Evolutionary conservation across 148 eudicot species (phyloP), one percentile per base, ranked within the genome.

Genomic region (Rhododendron molle): DNA sequence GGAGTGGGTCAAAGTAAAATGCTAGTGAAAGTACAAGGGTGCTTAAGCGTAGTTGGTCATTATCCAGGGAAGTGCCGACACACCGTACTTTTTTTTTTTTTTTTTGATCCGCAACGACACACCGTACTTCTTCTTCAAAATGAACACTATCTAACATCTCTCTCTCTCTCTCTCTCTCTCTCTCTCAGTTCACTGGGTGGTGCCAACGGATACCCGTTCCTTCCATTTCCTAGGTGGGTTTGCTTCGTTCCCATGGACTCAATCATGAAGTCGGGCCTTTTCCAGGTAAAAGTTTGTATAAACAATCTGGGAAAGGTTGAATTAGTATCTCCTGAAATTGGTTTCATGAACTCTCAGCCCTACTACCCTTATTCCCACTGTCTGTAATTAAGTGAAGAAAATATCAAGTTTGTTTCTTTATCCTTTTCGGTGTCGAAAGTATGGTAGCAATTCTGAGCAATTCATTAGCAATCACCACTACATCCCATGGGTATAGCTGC

Each of bases 401-500:
- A 36, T 56, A 60, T 65, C 76, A 65, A n/a, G 21, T 73, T 82
- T 44, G 20, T 20, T 76, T 40, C 43, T 30, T 30, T 82, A 16
- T 44, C 52, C 21, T 74, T 56, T 36, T 23, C 13, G 26, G 56
- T 9, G 14, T 26, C 56, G 15, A 79, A 67, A 76, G 36, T 11
- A 89, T 91, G 89, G 28, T 74, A 7, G 79, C 47, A 47, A 40
- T 62, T 8, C 69, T 78, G 34, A 73, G 80, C 38, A 88, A 85
- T 73, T 86, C 77, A 3, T 78, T 54, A 23, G 54, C 32, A 76
- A 49, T 28, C 54, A 20, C 74, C 65, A 50, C 82, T 13, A 28
- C 56, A 21, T 86, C 87, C 78, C 40, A 80, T 85, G 88, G 86
- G 76, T 89, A 83, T 65, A 69, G 62, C 80, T 79, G 38, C 43